A percentile compares a stretch with the other conserved stretches of the same genome.
Evolutionary conservation across 805 yeast genomes (phyloP).

Genomic region (Lachancea dasiensis): DNA sequence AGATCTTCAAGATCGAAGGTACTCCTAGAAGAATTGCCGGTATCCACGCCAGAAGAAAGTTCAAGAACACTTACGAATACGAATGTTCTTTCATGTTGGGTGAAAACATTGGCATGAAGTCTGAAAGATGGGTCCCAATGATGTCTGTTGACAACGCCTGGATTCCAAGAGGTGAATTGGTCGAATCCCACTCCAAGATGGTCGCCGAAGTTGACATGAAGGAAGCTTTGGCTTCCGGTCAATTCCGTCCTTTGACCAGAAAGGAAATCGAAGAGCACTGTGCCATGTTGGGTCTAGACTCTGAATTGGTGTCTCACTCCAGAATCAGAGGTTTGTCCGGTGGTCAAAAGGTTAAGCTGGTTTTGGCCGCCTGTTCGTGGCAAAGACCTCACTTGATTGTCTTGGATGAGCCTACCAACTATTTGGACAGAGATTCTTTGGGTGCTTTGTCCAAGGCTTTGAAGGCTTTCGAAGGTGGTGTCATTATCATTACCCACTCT

Average conservation of each 20-base stretch:
- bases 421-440: conserved; percentile 97
- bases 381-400: conserved; percentile 99
- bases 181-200: conserved; percentile 97
- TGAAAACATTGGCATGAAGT: conserved; percentile 98
- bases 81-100: conserved; percentile 97
- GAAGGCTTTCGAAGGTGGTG: conserved; percentile 99
- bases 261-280: conserved; percentile 99
- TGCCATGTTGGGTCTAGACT: conserved; percentile 95
- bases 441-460: conserved; percentile 99
- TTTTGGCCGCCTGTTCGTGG: conserved; percentile 99
- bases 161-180: conserved; percentile 98
- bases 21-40: conserved; percentile 95
- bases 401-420: conserved; percentile 99
- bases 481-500: conserved; percentile 98
- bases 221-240: conserved; percentile 99
- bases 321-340: conserved; percentile 99
- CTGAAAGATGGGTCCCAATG: conserved; percentile 99
- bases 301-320: conserved; percentile 99
- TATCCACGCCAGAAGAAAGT: conserved; percentile 96
- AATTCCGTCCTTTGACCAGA: conserved; percentile 99
- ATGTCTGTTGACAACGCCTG: conserved; percentile 99
- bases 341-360: conserved; percentile 99
- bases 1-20: conserved; percentile 98
- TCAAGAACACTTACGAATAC: conserved; percentile 99
- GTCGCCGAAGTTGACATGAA: conserved; percentile 99